phyloP scores from a whole-genome alignment of 192 early-diverging fungal species.

The Funneliformis mosseae region DNA sequence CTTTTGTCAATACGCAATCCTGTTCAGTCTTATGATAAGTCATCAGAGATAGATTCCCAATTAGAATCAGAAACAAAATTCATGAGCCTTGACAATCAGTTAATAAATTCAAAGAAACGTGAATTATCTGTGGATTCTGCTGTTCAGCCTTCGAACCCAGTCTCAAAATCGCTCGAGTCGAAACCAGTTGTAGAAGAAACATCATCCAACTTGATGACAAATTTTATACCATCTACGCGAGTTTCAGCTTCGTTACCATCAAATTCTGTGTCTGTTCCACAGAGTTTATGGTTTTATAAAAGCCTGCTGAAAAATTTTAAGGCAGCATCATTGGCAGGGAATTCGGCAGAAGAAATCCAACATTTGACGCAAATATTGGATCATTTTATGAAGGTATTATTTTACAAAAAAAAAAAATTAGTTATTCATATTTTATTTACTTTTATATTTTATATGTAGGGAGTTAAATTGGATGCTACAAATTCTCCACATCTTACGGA shows the following conservation, averaged over 20 bases:
- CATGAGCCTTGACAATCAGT: neutral
- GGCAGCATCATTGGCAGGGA: neutral
- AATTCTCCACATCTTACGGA: constrained; percentile 14
- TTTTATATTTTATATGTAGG: neutral
- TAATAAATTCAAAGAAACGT: neutral
- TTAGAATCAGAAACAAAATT: neutral
- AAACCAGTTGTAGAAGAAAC: neutral
- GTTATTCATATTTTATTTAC: neutral
- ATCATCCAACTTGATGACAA: neutral
- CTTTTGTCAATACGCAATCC: neutral
- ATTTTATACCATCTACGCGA: neutral
- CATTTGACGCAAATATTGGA: neutral
- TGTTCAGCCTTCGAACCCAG: neutral
- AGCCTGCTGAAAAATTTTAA: neutral
- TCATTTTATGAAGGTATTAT: neutral
- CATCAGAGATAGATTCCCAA: neutral
- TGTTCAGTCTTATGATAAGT: neutral
- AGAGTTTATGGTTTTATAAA: neutral
- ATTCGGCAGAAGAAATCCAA: neutral
- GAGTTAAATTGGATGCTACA: neutral
- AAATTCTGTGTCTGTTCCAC: neutral
- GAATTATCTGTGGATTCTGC: neutral
- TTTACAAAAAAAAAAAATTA: neutral
- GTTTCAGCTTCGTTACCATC: neutral
- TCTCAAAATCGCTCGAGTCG: neutral